Conservation (phyloP, 148 eudicot genomes). For the Simmondsia chinensis region DNA sequence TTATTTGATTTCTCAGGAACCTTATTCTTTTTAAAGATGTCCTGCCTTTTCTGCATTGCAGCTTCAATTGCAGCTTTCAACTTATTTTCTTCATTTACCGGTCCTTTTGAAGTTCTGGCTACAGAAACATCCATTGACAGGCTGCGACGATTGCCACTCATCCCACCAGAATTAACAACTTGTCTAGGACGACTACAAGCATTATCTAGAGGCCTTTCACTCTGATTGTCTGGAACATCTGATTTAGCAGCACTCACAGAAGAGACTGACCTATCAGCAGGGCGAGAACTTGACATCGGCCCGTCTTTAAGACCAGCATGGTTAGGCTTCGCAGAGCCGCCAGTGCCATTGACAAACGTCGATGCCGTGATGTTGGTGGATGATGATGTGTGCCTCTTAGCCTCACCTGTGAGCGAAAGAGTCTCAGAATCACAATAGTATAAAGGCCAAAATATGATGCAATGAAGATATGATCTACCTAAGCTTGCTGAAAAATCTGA, state of each 20-base stretch:
- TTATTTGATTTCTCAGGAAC: constrained; percentile 40
- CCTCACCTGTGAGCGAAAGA: constrained; percentile 37
- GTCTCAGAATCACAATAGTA: constrained; percentile 5
- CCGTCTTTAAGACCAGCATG: constrained; percentile 24
- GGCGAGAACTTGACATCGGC: constrained; percentile 9
- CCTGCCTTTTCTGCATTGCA: constrained; percentile 75
- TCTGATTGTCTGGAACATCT: constrained; percentile 26
- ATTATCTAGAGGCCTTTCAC: constrained; percentile 34
- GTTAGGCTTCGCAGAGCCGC: constrained; percentile 25
- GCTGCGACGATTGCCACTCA: constrained; percentile 19
- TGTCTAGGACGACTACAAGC: constrained; percentile 27
- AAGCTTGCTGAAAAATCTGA: constrained; percentile 23
- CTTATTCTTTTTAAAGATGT: constrained; percentile 43
- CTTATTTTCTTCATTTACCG: constrained; percentile 36
- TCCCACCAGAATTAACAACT: constrained; percentile 18
- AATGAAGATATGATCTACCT: constrained; percentile 21
- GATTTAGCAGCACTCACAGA: constrained; percentile 25
- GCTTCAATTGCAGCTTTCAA: constrained; percentile 88
- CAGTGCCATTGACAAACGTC: constrained; percentile 25
- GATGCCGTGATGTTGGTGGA: constrained; percentile 25
- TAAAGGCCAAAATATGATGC: neutral
- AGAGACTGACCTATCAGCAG: constrained; percentile 25
- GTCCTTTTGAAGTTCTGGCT: constrained; percentile 41
- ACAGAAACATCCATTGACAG: constrained; percentile 27
- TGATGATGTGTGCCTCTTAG: constrained; percentile 31